Evolutionary conservation across 768 basidiomycete species (phyloP), one percentile per base, ranked within the genome.

Genomic region (Psilocybe cubensis): DNA sequence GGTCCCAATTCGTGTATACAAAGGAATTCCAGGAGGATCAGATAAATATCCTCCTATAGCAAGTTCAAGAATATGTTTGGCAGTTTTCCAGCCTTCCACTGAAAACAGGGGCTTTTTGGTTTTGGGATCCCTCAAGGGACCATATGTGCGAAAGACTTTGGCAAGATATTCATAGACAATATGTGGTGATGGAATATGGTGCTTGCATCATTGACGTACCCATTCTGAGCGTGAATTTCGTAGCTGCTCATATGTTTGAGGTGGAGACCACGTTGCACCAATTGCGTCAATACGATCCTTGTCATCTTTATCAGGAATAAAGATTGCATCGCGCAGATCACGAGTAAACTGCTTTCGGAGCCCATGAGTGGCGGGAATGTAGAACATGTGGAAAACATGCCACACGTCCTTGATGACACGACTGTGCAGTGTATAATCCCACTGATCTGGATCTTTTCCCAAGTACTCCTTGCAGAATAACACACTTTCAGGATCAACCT

Each of bases 131-230:
- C 71, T 68, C 2, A 78, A 54, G 1, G 73, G 68, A 0, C 73
- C 74, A 61, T 66, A 76, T 7, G 57, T 68, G 1, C 48, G 10
- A 40, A 75, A 72, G 4, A 76, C 66, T 1, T 63, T 27, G 0
- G 52, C 4, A 25, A 75, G 68, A 12, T 63, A 51, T 14, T 54
- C 63, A 46, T 68, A 64, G 11, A 76, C 64, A 10, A 59, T 51
- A 27, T 72, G 60, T 2, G 74, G 62, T 11, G 73, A 70, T 10
- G 75, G 74, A 29, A 78, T 72, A 10, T 63, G 58, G 0, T 63
- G 58, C 28, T 65, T 66, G 46, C 70, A 69, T 11, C 54, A 63
- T 4, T 58, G 55, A 60, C 63, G 66, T 2, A 76, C 38, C 68
- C 70, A 74, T 2, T 33, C 17, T 1, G 74, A 58, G 0, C 40